Evolutionary conservation across 2,329 filamentous ascomycete species (phyloP), one percentile per base, ranked within the genome.

Genomic region (Orbilia quercus): DNA sequence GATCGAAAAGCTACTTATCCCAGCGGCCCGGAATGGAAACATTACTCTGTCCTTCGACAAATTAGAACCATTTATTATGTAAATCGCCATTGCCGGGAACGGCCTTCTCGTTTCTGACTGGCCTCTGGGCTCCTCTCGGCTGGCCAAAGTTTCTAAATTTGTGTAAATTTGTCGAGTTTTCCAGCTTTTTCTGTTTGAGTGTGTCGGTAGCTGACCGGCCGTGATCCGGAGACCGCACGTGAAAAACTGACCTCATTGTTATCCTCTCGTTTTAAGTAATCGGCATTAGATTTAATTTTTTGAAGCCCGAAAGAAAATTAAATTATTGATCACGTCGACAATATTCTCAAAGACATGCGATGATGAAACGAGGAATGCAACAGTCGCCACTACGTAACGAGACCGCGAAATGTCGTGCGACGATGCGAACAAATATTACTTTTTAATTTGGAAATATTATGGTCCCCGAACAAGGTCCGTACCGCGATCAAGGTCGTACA

Each of bases 281-380:
- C 54, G 38, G 36, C 42, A 42, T 25, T 34, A 28, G n/a, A 36
- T 38, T 18, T 1, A 48, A 48, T 38, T 45, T 40, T 20, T 22
- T 66, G 45, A 66, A 66, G 40, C 42, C 63, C 63, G 63, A 66
- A 59, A 66, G 63, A 66, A 51, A n/a, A n/a, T n/a, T n/a, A n/a
- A n/a, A n/a, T n/a, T n/a, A n/a, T n/a, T n/a, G n/a, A 66, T 40
- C 60, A 55, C 40, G 47, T 34, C n/a, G 7, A 18, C n/a, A n/a
- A n/a, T 34, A 25, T 9, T 34, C 28, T 28, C 1, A 36, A 18
- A 34, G 42, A 62, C 36, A 25, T 48, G 40, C 25, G 38, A 48
- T 53, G 60, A 47, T 55, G 48, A 64, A 64, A 54, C 38, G 16
- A 18, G 22, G 28, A 55, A 22, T 55, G 22, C 44, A 36, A 20